These are phyloP conservation scores for Penium margaritaceum DNA, from an alignment of 139 green algal genomes.

Conservation along the genomic window DNA sequence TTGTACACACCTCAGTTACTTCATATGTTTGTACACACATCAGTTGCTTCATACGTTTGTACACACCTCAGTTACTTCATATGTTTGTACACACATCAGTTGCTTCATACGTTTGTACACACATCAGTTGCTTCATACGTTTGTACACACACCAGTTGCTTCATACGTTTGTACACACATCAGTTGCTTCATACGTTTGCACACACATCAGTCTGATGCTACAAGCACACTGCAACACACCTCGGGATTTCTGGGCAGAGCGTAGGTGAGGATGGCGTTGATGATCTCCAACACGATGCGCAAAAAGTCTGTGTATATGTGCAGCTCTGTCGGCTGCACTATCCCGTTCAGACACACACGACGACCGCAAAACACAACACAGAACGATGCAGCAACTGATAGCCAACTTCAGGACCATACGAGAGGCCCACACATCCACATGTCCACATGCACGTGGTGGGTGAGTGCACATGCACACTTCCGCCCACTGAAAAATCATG, in stretches of 20 bases:
- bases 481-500: neutral
- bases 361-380: no score
- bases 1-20: no score
- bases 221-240: neutral
- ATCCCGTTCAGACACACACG: no score
- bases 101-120: no score
- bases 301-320: constrained; percentile 74
- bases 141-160: neutral
- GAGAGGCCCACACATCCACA: neutral
- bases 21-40: no score
- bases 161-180: neutral
- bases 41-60: no score
- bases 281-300: constrained; percentile 78
- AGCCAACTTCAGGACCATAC: no score
- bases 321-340: constrained; percentile 50
- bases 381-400: no score
- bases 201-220: neutral
- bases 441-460: no score
- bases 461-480: neutral
- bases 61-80: no score
- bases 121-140: no score
- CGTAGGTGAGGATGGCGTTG: constrained; percentile 64
- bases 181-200: neutral
- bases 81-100: no score
- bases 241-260: constrained; percentile 53